phyloP scores from a whole-genome alignment of 73 alveolate species.

The Loxodes magnus region DNA sequence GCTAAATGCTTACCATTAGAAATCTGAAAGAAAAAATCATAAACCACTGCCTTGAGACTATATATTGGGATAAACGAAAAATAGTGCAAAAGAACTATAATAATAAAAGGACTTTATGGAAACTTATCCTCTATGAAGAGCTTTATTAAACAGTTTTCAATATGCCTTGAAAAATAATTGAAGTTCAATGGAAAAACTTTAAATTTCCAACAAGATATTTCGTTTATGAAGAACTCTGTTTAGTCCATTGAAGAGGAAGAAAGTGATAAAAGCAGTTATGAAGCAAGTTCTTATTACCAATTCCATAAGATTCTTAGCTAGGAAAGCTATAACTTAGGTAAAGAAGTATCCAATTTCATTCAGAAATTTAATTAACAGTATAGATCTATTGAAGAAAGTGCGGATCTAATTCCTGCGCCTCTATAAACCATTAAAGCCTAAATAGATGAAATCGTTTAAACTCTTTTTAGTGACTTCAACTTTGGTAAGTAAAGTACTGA shows the following conservation, averaged over 20 bases:
- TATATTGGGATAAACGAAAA: background rate
- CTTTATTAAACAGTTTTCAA: no score
- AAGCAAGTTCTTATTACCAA: constrained; percentile 23
- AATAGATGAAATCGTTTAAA: constrained; percentile 38
- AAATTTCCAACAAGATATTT: no score
- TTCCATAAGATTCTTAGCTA: constrained; percentile 49
- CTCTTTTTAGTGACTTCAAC: constrained; percentile 38
- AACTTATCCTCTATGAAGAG: no score
- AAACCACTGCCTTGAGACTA: constrained; percentile 1
- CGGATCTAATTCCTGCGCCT: constrained; percentile 39
- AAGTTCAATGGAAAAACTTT: no score
- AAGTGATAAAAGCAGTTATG: constrained; percentile 1
- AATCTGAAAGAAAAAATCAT: no score
- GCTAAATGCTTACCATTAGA: constrained; percentile 8
- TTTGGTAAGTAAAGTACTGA: constrained; percentile 27
- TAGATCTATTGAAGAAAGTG: constrained; percentile 29
- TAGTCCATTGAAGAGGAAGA: constrained; percentile 16
- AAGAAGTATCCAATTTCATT: constrained; percentile 22
- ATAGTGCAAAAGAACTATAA: background rate
- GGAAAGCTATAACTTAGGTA: constrained; percentile 43
- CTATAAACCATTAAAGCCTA: constrained; percentile 22
- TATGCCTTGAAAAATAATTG: no score
- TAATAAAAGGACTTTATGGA: constrained; percentile 9
- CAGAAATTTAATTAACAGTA: constrained; percentile 28
- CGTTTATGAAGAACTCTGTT: no score